Evolutionary conservation across 2,329 filamentous ascomycete species (phyloP), one percentile per base, ranked within the genome.

Genomic region (Apiospora pterosperma): DNA sequence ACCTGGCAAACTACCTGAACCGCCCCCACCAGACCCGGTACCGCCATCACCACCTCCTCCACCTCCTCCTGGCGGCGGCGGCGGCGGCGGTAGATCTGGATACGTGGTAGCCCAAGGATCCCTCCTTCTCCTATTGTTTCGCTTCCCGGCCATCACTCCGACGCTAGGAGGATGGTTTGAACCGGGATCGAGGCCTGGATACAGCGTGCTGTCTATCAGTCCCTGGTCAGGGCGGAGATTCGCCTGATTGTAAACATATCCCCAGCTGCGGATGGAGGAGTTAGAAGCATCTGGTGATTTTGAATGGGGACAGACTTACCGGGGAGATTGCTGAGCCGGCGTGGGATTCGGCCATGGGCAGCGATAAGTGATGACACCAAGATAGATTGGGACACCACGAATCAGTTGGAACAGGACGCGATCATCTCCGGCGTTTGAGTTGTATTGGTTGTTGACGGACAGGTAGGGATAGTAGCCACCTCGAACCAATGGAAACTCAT

Each of bases 371-470:
- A 34, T 34, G 16, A 55, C 48, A 19, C 48, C 48, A n/a, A 55
- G 5, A 8, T 55, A 55, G 7, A 55, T 0, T 2, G 48, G 48
- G 28, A 12, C 3, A 19, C 48, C 48, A 12, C 2, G 1, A 4
- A 55, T 11, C 6, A 55, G 0, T 2, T 55, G 48, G 5, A 55
- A 55, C 16, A 55, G 8, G 2, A 55, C 16, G 3, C 48, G 25
- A 7, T 55, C 48, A 0, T 7, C 7, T 2, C 48, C 44, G 23
- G 44, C n/a, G n/a, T n/a, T n/a, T n/a, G n/a, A n/a, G n/a, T n/a
- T n/a, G n/a, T n/a, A n/a, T n/a, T n/a, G 14, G 3, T 2, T 0
- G 4, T 28, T 19, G 44, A 2, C 11, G 4, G 11, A 16, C 3
- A 7, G 2, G 14, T 16, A 23, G 5, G 23, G 44, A 23, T 25